Conservation (phyloP, 176 grass and related monocot genomes). For the Elaeis guineensis region DNA sequence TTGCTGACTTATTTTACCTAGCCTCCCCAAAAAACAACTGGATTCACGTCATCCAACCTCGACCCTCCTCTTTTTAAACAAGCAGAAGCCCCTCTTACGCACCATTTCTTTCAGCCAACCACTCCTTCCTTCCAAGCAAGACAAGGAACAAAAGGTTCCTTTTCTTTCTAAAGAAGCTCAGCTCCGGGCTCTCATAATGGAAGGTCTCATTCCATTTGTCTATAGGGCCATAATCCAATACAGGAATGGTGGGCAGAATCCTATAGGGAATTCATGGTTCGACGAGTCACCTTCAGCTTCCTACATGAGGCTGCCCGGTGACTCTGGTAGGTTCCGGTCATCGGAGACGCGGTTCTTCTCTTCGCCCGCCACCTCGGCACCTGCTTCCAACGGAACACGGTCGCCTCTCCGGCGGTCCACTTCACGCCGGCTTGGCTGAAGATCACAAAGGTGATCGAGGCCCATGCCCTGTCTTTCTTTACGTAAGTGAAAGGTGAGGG, state of each 20-base stretch:
- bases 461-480: too few relatives aligned
- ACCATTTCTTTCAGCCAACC: neutral
- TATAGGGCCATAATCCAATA: constrained; percentile 32
- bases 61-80: too few relatives aligned
- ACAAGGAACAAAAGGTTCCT: neutral
- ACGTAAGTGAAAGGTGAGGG: too few relatives aligned
- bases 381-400: neutral
- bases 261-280: neutral
- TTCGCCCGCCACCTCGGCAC: neutral
- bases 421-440: constrained; percentile 1
- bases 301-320: constrained; percentile 25
- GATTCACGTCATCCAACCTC: too few relatives aligned
- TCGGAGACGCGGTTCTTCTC: constrained; percentile 8
- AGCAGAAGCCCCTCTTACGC: neutral
- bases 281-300: constrained; percentile 20
- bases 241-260: constrained; percentile 6
- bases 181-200: constrained; percentile 6
- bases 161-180: neutral
- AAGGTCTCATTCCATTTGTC: constrained; percentile 36
- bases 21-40: too few relatives aligned
- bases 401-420: constrained; percentile 7
- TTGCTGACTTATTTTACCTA: too few relatives aligned
- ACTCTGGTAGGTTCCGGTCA: constrained; percentile 21
- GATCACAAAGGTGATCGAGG: constrained; percentile 6
- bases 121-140: constrained; percentile 6